A percentile compares a stretch with the other conserved stretches of the same genome.
Conservation (phyloP, 2,329 filamentous ascomycete species). For the Shiraia bambusicola region DNA sequence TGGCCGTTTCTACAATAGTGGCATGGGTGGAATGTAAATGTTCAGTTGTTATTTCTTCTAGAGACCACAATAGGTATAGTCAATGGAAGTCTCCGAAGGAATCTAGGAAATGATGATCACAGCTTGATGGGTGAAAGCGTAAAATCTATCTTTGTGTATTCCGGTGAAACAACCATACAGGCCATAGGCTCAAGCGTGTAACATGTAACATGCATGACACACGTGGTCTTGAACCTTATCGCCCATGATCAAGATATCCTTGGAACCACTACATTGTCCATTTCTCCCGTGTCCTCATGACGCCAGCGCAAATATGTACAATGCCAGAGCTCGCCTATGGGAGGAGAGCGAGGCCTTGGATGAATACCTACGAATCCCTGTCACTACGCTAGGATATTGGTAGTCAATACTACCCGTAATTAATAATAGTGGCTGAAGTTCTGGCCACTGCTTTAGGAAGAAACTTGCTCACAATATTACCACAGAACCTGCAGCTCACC, state of each 20-base stretch:
- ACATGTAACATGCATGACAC: too few species aligned
- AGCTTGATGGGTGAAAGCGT: too few species aligned
- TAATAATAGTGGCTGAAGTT: constrained; percentile 18
- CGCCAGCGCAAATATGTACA: neutral
- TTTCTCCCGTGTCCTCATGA: neutral
- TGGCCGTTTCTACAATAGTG: constrained; percentile 62
- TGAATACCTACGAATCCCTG: constrained; percentile 20
- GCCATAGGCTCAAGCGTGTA: too few species aligned
- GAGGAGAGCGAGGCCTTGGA: constrained; percentile 4
- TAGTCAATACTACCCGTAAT: too few species aligned
- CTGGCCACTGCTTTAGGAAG: constrained; percentile 22
- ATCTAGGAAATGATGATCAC: too few species aligned
- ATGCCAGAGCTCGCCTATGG: neutral
- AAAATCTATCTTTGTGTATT: too few species aligned
- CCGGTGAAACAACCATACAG: too few species aligned
- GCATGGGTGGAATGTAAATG: constrained; percentile 29
- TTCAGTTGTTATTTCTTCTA: too few species aligned
- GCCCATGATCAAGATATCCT: too few species aligned
- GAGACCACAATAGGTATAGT: too few species aligned
- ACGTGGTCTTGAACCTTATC: too few species aligned
- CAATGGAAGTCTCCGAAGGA: too few species aligned
- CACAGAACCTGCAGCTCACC: constrained; percentile 15
- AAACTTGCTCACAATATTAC: constrained; percentile 40
- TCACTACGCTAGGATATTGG: constrained; percentile 15
- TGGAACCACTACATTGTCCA: neutral